Evolutionary conservation across 2,329 filamentous ascomycete species (phyloP).

Genomic region (Paradendryphiella salina): DNA sequence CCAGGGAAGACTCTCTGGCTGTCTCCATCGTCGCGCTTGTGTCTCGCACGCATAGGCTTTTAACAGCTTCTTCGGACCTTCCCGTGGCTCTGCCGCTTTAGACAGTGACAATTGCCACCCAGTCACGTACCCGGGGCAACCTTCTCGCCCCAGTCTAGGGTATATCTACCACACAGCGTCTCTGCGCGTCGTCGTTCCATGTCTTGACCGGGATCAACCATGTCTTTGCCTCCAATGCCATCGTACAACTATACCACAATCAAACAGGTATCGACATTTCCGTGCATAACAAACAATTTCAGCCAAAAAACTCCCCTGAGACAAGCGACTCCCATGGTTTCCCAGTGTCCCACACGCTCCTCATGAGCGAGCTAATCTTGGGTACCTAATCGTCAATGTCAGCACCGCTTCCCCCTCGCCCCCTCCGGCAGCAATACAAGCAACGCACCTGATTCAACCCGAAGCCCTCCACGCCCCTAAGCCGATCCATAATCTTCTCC

Average conservation of each 20-base stretch:
- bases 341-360: conserved; percentile 69
- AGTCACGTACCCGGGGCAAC: neutral
- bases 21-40: neutral
- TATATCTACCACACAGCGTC: neutral
- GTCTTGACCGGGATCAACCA: neutral
- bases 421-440: neutral
- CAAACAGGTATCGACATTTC: neutral
- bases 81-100: neutral
- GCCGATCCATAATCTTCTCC: conserved; percentile 64
- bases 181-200: neutral
- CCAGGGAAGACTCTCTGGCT: neutral
- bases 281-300: neutral
- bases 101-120: neutral
- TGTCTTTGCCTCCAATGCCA: neutral
- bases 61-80: neutral
- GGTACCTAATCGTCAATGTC: conserved; percentile 52
- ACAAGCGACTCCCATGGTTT: conserved; percentile 70
- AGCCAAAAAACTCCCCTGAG: conserved; percentile 68
- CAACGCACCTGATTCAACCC: conserved; percentile 72
- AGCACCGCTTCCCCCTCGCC: too few species aligned
- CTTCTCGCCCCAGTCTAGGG: neutral
- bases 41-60: neutral
- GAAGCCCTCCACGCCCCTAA: conserved; percentile 69
- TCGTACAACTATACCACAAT: neutral
- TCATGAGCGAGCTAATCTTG: conserved; percentile 66